Conservation (phyloP, 192 early-diverging fungal genomes). For the Phlyctochytrium bullatum region DNA sequence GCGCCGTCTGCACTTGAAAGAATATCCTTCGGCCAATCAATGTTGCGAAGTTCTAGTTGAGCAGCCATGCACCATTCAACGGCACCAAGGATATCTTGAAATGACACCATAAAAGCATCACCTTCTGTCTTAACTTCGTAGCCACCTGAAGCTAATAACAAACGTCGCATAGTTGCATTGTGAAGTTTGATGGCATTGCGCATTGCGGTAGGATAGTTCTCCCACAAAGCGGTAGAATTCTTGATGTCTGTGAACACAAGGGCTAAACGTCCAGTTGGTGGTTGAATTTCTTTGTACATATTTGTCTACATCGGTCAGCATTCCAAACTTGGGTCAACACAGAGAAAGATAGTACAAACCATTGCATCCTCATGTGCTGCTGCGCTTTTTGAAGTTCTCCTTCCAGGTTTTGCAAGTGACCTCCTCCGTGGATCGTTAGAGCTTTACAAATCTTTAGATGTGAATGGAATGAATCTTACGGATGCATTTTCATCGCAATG, state of each 20-base stretch:
- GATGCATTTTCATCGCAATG: constrained; percentile 39
- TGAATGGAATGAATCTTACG: too few species aligned
- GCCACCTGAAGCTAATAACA: constrained; percentile 76
- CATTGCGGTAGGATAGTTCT: constrained; percentile 80
- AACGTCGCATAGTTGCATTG: constrained; percentile 77
- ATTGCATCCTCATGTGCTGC: too few species aligned
- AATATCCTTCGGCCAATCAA: constrained; percentile 87
- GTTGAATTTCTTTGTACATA: constrained; percentile 67
- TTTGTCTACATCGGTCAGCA: too few species aligned
- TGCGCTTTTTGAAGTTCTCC: too few species aligned
- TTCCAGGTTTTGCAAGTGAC: too few species aligned
- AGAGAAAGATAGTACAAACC: too few species aligned
- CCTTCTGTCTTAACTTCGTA: constrained; percentile 97
- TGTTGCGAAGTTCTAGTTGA: constrained; percentile 73
- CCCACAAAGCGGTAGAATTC: constrained; percentile 91
- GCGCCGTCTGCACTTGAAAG: constrained; percentile 72
- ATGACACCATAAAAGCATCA: constrained; percentile 92
- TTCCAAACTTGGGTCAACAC: too few species aligned
- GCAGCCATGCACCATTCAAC: constrained; percentile 86
- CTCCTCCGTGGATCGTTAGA: too few species aligned
- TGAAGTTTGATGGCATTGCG: constrained; percentile 82
- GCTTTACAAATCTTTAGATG: too few species aligned
- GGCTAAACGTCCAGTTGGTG: constrained; percentile 77
- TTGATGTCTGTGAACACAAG: constrained; percentile 94
- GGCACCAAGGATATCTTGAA: constrained; percentile 75